phyloP scores from a whole-genome alignment of 1,284 basidiomycete genomes.

The Apiotrichum brassicae region DNA sequence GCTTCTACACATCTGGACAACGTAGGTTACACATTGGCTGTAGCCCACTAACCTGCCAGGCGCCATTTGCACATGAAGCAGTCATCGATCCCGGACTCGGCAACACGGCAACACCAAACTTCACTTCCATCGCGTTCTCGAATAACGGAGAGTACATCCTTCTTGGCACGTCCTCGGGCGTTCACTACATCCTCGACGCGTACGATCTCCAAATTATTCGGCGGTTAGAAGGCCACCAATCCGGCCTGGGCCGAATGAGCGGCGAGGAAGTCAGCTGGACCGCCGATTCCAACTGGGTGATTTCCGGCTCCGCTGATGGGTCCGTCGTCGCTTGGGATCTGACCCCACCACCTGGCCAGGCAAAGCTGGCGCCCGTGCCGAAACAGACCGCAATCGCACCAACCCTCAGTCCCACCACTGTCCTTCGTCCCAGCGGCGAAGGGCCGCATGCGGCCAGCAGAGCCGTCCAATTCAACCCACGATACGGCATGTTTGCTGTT shows the following conservation, averaged over 20 bases:
- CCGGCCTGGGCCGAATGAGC: conserved; percentile 72
- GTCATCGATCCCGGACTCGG: conserved; percentile 72
- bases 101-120: conserved; percentile 68
- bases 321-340: conserved; percentile 72
- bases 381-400: conserved; percentile 48
- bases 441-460: conserved; percentile 73
- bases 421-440: conserved; percentile 38
- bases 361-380: conserved; percentile 1
- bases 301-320: conserved; percentile 69
- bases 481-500: conserved; percentile 77
- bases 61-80: conserved; percentile 71
- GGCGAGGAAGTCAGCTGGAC: conserved; percentile 90
- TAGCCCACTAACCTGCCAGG: conserved; percentile 34
- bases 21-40: conserved; percentile 25
- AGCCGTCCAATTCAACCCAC: conserved; percentile 81
- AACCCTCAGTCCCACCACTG: conserved; percentile 57
- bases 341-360: conserved; percentile 36
- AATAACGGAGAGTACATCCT: conserved; percentile 83
- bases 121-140: conserved; percentile 87
- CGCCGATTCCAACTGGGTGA: conserved; percentile 78
- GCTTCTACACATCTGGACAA: conserved; percentile 85
- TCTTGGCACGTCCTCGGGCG: conserved; percentile 83
- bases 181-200: conserved; percentile 87
- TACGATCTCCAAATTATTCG: conserved; percentile 75
- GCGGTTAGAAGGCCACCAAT: conserved; percentile 68